Conservation (phyloP, 805 yeast genomes). For the Torulaspora gathmanii region DNA sequence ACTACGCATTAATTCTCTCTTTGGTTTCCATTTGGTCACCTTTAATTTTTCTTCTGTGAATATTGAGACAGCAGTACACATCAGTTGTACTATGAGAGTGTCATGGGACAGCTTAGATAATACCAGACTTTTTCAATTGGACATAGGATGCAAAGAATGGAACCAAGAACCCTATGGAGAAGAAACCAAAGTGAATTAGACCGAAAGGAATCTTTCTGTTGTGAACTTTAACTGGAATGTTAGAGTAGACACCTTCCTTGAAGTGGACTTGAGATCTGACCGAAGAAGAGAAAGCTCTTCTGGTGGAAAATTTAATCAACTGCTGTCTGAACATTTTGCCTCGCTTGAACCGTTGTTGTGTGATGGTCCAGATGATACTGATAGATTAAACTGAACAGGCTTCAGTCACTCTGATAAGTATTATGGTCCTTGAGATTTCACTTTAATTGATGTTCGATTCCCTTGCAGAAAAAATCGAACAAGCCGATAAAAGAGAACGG, state of each 20-base stretch:
- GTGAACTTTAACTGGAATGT: conserved; percentile 92
- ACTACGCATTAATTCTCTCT: not conserved
- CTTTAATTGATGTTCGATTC: not conserved
- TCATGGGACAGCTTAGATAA: conserved; percentile 8
- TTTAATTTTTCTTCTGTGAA: conserved; percentile 3
- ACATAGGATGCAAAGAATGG: conserved; percentile 78
- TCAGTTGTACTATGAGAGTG: not conserved
- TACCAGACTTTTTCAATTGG: conserved; percentile 86
- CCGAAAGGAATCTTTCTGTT: conserved; percentile 87
- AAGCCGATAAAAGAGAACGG: conserved; percentile 8
- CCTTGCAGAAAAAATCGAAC: conserved; percentile 7
- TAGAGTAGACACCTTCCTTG: conserved; percentile 81
- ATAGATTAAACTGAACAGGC: not conserved
- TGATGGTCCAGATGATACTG: not conserved
- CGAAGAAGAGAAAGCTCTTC: conserved; percentile 54
- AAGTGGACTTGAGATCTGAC: conserved; percentile 42
- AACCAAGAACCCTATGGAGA: conserved; percentile 62
- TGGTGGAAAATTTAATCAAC: conserved; percentile 32
- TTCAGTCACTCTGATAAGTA: too few species aligned
- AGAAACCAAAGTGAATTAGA: conserved; percentile 73
- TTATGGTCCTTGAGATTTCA: not conserved
- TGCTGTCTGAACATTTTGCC: conserved; percentile 34
- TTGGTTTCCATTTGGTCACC: not conserved
- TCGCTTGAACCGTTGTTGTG: not conserved
- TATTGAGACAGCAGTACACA: conserved; percentile 6